phyloP scores from a whole-genome alignment of 345 rosid genomes.

The Eucalyptus curtisii region DNA sequence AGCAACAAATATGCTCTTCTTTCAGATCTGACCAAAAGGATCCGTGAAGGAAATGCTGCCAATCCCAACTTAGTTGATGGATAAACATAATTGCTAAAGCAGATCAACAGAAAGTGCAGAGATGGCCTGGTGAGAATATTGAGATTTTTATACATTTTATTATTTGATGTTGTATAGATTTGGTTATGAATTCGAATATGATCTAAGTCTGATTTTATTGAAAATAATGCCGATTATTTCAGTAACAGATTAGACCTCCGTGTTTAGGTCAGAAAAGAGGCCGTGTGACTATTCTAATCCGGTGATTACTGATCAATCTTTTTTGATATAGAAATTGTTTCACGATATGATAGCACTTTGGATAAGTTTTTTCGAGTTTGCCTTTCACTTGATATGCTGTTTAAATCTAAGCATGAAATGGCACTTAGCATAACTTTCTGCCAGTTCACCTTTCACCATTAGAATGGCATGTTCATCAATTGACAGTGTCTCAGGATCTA shows the following conservation, averaged over 20 bases:
- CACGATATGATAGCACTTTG: not conserved
- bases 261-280: not conserved
- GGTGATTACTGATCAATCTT: not conserved
- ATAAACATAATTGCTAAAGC: not conserved
- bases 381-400: not conserved
- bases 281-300: not conserved
- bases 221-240: not conserved
- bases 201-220: not conserved
- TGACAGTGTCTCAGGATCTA: not conserved
- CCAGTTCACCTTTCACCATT: not conserved
- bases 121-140: not conserved
- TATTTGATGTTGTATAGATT: not conserved
- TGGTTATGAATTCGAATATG: not conserved
- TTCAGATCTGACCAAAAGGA: constrained; percentile 51
- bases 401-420: not conserved
- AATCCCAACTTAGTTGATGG: not conserved
- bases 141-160: not conserved
- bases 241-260: not conserved
- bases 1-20: constrained; percentile 64
- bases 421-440: not conserved
- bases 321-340: not conserved
- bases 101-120: not conserved
- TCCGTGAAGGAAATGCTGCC: constrained; percentile 11
- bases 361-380: not conserved
- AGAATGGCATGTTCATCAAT: not conserved